Percentiles rank a stretch among this genome's conserved stretches.
phyloP scores from a whole-genome alignment of 805 yeast species.

The Kodamaea kaohsiungensis region DNA sequence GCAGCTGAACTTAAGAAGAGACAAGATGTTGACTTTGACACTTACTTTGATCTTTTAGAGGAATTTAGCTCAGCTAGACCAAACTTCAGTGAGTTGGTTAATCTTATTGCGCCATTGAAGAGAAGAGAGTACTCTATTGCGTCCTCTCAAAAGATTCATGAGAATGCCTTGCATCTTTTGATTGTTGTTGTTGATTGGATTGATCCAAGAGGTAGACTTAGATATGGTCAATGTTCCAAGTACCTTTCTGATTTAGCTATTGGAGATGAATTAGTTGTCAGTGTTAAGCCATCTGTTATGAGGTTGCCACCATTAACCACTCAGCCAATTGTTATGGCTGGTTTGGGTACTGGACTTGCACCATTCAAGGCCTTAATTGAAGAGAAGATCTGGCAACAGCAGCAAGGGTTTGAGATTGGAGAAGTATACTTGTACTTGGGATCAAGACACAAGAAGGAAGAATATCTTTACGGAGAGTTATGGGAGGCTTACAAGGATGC shows the following conservation, averaged over 20 bases:
- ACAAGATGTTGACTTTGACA: slow-evolving; percentile 79
- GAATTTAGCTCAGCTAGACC: slow-evolving; percentile 86
- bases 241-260: slow-evolving; percentile 75
- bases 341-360: slow-evolving; percentile 96
- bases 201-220: slow-evolving; percentile 78
- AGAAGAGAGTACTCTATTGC: slow-evolving; percentile 98
- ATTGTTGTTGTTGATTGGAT: slow-evolving; percentile 97
- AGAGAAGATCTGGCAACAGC: slow-evolving; percentile 90
- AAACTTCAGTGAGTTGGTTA: slow-evolving; percentile 62
- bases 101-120: slow-evolving; percentile 80
- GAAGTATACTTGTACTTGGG: slow-evolving; percentile 86
- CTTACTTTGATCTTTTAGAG: slow-evolving; percentile 78
- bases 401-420: slow-evolving; percentile 88
- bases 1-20: slow-evolving; percentile 80
- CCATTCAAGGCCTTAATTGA: slow-evolving; percentile 98
- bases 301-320: slow-evolving; percentile 84
- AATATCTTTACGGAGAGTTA: slow-evolving; percentile 91
- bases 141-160: slow-evolving; percentile 90
- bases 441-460: slow-evolving; percentile 93
- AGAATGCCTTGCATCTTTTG: slow-evolving; percentile 85
- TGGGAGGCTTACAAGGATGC: slow-evolving; percentile 97
- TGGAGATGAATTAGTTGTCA: slow-evolving; percentile 87
- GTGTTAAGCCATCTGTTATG: slow-evolving; percentile 97
- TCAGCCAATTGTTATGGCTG: slow-evolving; percentile 95
- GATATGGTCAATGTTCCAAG: slow-evolving; percentile 94